A percentile compares a stretch with the other conserved stretches of the same genome.
These are phyloP conservation scores for Phytophthora sp. DNA, from an alignment of 352 stramenopile genomes.

Conservation along the genomic window DNA sequence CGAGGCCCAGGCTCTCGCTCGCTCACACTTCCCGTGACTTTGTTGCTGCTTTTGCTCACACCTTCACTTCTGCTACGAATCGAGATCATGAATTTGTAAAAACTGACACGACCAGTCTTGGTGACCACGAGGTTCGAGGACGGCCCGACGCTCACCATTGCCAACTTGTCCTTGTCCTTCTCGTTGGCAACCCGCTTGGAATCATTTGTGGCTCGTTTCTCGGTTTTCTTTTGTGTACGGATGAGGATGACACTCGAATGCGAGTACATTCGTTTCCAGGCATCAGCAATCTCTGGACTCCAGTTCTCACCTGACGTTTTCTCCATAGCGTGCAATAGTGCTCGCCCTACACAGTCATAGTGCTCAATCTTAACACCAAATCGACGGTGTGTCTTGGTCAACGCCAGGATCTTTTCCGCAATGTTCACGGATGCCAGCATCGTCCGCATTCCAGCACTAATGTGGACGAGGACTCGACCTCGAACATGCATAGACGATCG, in stretches of 20 bases:
- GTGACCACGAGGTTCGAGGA: slow-evolving; percentile 30
- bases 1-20: slow-evolving; percentile 16
- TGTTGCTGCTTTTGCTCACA: slow-evolving; percentile 21
- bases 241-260: slow-evolving; percentile 58
- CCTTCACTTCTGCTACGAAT: slow-evolving; percentile 34
- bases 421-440: slow-evolving; percentile 47
- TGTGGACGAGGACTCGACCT: slow-evolving; percentile 55
- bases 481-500: slow-evolving; percentile 57
- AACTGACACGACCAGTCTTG: slow-evolving; percentile 29
- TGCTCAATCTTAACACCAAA: slow-evolving; percentile 61
- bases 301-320: slow-evolving; percentile 43
- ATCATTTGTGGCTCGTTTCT: slow-evolving; percentile 32
- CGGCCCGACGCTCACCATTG: slow-evolving; percentile 15
- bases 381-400: slow-evolving; percentile 55
- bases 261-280: slow-evolving; percentile 47
- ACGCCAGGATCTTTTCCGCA: slow-evolving; percentile 39
- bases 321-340: slow-evolving; percentile 52
- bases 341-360: slow-evolving; percentile 44
- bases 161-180: slow-evolving; percentile 32
- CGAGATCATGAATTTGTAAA: slow-evolving; percentile 32
- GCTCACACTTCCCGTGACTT: slow-evolving; percentile 14
- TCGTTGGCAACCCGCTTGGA: slow-evolving; percentile 4
- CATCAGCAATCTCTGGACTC: slow-evolving; percentile 47
- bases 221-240: slow-evolving; percentile 36
- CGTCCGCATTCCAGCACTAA: slow-evolving; percentile 57